phyloP scores from a whole-genome alignment of 371 early-diverging fungal species.

The Circinella umbellata region DNA sequence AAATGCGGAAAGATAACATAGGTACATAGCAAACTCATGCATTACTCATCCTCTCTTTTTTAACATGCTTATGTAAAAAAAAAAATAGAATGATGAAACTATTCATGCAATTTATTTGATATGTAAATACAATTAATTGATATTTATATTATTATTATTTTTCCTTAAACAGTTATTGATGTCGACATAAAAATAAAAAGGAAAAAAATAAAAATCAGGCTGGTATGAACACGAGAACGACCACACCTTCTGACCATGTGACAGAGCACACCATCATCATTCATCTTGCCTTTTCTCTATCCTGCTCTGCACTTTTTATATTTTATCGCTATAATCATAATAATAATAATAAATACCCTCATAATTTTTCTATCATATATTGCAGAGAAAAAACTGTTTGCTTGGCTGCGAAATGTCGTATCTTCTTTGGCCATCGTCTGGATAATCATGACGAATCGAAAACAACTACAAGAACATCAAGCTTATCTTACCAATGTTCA shows the following conservation, averaged over 20 bases:
- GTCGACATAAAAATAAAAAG: no score
- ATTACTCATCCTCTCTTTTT: no score
- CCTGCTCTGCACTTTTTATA: neutral
- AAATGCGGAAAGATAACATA: no score
- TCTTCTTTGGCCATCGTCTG: slow-evolving; percentile 7
- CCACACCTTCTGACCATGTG: slow-evolving; percentile 6
- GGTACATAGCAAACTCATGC: no score
- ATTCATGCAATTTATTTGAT: no score
- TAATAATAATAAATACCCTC: no score
- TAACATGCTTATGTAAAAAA: no score
- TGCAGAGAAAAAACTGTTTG: neutral
- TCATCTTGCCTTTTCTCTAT: neutral
- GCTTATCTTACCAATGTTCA: slow-evolving; percentile 13
- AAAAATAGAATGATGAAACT: no score
- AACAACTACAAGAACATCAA: slow-evolving; percentile 13
- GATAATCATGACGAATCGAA: slow-evolving; percentile 8
- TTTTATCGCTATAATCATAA: neutral
- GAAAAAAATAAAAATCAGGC: neutral
- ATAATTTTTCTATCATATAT: slow-evolving; percentile 5
- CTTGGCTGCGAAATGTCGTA: slow-evolving; percentile 6
- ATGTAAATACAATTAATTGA: no score
- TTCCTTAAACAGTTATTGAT: no score
- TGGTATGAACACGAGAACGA: neutral
- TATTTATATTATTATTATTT: no score
- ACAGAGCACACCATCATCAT: neutral